Evolutionary conservation across 805 yeast species (phyloP), one percentile per base, ranked within the genome.

Genomic region (Kodamaea leandrae): DNA sequence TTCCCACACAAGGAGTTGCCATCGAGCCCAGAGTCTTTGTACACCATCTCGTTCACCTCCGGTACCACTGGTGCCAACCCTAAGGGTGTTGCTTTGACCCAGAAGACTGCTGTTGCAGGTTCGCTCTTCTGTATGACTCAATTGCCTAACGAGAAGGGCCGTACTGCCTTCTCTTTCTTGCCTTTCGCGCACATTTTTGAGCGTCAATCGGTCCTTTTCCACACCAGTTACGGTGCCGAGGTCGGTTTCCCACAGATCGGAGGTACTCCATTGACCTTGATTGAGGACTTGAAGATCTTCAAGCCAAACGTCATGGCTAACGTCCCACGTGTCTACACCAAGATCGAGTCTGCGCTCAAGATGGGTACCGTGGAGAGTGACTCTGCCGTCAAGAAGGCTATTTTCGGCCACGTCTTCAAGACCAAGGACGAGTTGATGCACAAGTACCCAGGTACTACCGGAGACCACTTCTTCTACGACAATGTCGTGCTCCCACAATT

Each of bases 151-250:
- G 25, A 13, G 15, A 6, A 9, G 12, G 36, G 38, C 5, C 12
- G 28, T n/a, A 36, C 36, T 16, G 51, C 50, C 10, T 56, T 50
- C 36, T 37, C 49, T 15, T 65, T 62, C 47, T 54, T 66, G 42
- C 71, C 71, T 0, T 55, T 66, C 46, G 67, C 71, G 10, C 71
- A 66, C 44, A 62, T 66, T 15, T 66, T 50, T 44, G 67, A 66
- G 44, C 49, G 71, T 26, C 60, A 55, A 44, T 39, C 53, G 12
- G 36, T 54, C 17, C 57, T 55, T 4, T 48, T 47, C 40, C 55
- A 49, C 12, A 41, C 60, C 15, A 7, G 47, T 3, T 37, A 47
- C n/a, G 70, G 68, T 16, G 53, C 52, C n/a, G 47, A 47, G 43
- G 32, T 50, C 13, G 60, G 56, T 5, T 59, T 54, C 46, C 63